Percentiles rank a stretch among this genome's conserved stretches.
Conservation (phyloP, 192 early-diverging fungal genomes). For the Anaeromyces robustus region DNA sequence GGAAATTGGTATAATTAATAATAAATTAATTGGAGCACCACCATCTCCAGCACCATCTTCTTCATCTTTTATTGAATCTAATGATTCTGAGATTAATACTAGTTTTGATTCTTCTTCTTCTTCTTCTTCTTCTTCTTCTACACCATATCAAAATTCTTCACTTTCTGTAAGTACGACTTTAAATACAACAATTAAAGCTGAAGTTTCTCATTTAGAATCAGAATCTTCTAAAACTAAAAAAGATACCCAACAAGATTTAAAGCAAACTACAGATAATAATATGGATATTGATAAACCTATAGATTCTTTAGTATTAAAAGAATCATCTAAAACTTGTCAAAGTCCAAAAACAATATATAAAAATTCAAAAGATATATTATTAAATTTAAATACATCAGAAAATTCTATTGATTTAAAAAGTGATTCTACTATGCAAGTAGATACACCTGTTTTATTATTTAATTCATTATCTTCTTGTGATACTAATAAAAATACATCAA, state of each 20-base stretch:
- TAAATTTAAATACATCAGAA: no score
- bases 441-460: neutral
- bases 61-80: neutral
- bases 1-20: neutral
- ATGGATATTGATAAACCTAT: neutral
- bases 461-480: no score
- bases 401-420: neutral
- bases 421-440: neutral
- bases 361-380: neutral
- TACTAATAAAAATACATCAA: no score
- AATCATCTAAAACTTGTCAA: neutral
- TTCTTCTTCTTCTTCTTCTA: no score
- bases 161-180: no score
- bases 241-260: neutral
- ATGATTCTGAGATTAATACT: neutral
- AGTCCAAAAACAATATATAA: neutral
- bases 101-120: no score
- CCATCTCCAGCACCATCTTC: neutral
- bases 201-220: no score
- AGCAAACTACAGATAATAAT: no score
- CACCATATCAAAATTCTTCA: no score
- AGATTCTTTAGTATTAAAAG: neutral
- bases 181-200: no score
- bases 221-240: neutral
- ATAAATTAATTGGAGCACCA: neutral